A percentile compares a stretch with the other conserved stretches of the same genome.
These are phyloP conservation scores for Candida takata DNA, from an alignment of 805 yeast genomes.

Conservation along the genomic window DNA sequence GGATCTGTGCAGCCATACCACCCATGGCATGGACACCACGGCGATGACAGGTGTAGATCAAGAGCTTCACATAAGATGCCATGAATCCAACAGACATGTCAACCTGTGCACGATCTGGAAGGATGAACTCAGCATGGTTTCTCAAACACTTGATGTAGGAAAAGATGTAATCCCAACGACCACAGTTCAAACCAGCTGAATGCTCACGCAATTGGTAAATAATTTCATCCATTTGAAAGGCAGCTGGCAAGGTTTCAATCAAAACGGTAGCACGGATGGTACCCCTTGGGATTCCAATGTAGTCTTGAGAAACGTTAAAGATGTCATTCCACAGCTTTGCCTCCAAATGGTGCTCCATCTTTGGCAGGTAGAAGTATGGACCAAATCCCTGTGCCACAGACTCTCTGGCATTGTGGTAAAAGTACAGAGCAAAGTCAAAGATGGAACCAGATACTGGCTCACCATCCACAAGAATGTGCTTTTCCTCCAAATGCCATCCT, in stretches of 20 bases:
- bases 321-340: slow-evolving; percentile 81
- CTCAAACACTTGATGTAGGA: slow-evolving; percentile 71
- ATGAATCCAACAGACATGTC: slow-evolving; percentile 79
- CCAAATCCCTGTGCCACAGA: slow-evolving; percentile 60
- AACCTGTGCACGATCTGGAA: slow-evolving; percentile 76
- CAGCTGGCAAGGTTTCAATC: slow-evolving; percentile 80
- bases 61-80: slow-evolving; percentile 67
- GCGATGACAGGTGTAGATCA: slow-evolving; percentile 68
- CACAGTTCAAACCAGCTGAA: slow-evolving; percentile 78
- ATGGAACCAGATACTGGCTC: slow-evolving; percentile 74
- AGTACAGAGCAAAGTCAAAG: slow-evolving; percentile 72
- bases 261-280: slow-evolving; percentile 75
- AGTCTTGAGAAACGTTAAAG: slow-evolving; percentile 70
- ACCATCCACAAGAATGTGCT: slow-evolving; percentile 63
- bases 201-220: slow-evolving; percentile 71
- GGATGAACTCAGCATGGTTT: slow-evolving; percentile 55
- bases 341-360: slow-evolving; percentile 81
- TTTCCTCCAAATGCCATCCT: slow-evolving; percentile 81
- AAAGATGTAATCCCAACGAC: slow-evolving; percentile 86
- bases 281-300: slow-evolving; percentile 61
- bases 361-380: slow-evolving; percentile 78
- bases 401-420: slow-evolving; percentile 66
- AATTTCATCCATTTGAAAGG: slow-evolving; percentile 82
- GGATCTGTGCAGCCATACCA: slow-evolving; percentile 87
- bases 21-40: slow-evolving; percentile 85